Conservation (phyloP, 148 eudicot species). For the Chenopodium formosanum region DNA sequence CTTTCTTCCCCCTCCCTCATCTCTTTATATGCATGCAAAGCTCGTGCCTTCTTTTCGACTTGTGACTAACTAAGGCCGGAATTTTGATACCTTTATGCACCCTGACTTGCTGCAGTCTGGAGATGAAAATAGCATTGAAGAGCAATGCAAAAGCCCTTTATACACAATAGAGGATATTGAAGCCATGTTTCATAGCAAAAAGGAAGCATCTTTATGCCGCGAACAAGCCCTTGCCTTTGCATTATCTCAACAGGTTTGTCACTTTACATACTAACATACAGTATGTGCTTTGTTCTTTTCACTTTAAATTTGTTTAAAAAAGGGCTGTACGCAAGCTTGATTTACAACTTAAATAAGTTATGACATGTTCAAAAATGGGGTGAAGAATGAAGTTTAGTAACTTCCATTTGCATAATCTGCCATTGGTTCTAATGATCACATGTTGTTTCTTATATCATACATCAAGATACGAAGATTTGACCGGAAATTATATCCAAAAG, state of each 20-base stretch:
- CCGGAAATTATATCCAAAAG: slow-evolving; percentile 20
- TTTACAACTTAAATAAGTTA: neutral
- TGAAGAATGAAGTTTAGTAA: neutral
- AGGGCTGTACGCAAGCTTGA: neutral
- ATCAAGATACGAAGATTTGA: slow-evolving; percentile 28
- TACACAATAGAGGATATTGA: slow-evolving; percentile 62
- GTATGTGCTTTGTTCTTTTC: neutral
- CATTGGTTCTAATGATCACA: neutral
- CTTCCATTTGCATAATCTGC: neutral
- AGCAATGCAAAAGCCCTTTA: slow-evolving; percentile 45
- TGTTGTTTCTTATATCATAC: neutral
- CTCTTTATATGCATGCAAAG: neutral
- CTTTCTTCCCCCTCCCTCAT: neutral
- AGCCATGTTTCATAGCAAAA: slow-evolving; percentile 51
- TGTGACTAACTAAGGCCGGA: too few species aligned
- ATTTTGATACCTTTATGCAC: neutral
- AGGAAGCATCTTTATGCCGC: slow-evolving; percentile 50
- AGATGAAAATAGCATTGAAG: slow-evolving; percentile 43
- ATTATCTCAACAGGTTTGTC: slow-evolving; percentile 60
- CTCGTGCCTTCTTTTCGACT: neutral
- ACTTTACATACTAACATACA: neutral
- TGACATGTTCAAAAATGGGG: neutral
- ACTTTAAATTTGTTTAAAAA: neutral
- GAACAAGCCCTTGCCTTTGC: slow-evolving; percentile 47
- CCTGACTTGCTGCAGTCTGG: slow-evolving; percentile 40